phyloP scores from a whole-genome alignment of 176 grass and related monocot genomes.

The Carex kokanica region DNA sequence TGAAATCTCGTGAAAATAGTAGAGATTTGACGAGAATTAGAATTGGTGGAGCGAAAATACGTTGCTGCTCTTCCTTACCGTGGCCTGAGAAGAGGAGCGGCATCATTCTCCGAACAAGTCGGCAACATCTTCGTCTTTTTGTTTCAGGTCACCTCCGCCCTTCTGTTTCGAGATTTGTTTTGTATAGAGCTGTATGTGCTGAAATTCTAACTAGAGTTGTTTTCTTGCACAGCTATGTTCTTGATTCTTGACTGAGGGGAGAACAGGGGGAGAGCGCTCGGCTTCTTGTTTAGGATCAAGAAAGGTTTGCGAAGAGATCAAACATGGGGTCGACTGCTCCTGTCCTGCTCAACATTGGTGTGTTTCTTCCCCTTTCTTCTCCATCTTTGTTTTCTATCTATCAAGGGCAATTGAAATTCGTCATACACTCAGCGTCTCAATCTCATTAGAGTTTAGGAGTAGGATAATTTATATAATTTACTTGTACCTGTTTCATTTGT shows the following conservation, averaged over 20 bases:
- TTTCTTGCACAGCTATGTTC: too few relatives aligned
- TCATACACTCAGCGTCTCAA: background rate
- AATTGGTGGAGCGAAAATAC: too few relatives aligned
- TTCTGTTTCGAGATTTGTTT: too few relatives aligned
- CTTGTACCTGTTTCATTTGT: background rate
- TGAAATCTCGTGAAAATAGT: too few relatives aligned
- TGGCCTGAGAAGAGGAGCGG: too few relatives aligned
- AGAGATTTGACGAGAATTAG: too few relatives aligned
- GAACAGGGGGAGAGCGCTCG: background rate
- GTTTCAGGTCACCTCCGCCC: too few relatives aligned
- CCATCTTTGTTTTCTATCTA: background rate
- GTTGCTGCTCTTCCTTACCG: too few relatives aligned
- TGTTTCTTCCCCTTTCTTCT: slow-evolving; percentile 7
- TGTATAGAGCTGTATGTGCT: too few relatives aligned
- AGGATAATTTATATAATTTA: background rate
- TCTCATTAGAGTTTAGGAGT: background rate
- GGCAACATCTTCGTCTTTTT: too few relatives aligned
- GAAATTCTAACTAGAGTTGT: too few relatives aligned
- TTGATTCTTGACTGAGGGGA: background rate
- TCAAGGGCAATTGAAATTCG: background rate
- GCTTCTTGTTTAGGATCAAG: background rate
- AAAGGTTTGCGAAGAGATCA: background rate
- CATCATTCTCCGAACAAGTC: too few relatives aligned
- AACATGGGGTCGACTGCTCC: slow-evolving; percentile 30
- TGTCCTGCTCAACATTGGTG: slow-evolving; percentile 66